Evolutionary conservation across 441 rosid genomes (phyloP), one percentile per base, ranked within the genome.

Genomic region (Kokia cookei): DNA sequence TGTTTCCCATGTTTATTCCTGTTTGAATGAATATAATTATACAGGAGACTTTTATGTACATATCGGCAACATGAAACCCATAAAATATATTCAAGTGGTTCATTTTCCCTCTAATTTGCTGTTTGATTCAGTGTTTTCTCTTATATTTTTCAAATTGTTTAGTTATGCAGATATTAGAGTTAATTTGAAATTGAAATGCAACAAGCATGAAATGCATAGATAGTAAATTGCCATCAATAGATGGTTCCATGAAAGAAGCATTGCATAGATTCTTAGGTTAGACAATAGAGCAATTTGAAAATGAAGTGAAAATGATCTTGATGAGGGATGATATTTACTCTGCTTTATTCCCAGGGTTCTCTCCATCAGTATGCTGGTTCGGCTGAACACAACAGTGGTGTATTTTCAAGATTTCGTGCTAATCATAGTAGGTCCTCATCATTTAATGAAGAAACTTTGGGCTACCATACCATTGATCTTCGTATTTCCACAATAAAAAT

Each of bases 361-460:
- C 89, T 82, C 58, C 87, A 92, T 80, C 90, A 83, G 66, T 85
- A 85, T 73, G 76, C 85, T 80, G 80, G 85, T 72, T 87, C 94
- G 7, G 84, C 82, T 78, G 97, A 92, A 65, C 85, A 85, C 22
- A 84, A 79, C 66, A 85, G 84, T 69, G 79, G 96, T 11, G 93
- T 92, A 54, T 92, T 94, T 81, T 83, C 94, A 83, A 89, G 91
- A 76, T 90, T 92, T 58, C 92, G 93, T 54, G 71, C 89, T 66
- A 92, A 80, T 81, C 95, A 92, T 78, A 78, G 47, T 78, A 86
- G 87, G 77, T 73, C 91, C 77, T 81, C 80, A 45, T 91, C 97
- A 29, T 80, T 86, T 83, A 74, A 71, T 78, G 97, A 90, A 72
- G 91, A 84, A 45, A 85, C 72, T 80, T 77, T 84, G 72, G 89